These are phyloP conservation scores for Tetrapisispora namnaoensis DNA, from an alignment of 805 yeast genomes.

Conservation along the genomic window DNA sequence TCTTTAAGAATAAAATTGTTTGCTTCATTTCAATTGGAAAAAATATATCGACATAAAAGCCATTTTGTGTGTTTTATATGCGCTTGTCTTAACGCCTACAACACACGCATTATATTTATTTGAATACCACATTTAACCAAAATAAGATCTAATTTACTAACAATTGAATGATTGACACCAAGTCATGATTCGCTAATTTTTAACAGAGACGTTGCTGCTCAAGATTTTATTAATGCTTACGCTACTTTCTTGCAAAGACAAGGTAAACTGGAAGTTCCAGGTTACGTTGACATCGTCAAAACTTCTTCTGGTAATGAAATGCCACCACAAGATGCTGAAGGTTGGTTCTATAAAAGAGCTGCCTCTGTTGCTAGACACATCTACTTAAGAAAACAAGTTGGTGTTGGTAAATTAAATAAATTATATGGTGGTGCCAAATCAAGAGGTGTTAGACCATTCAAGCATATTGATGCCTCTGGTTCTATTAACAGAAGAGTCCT, in stretches of 20 bases:
- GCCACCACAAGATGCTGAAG: conserved; percentile 99
- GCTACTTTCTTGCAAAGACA: conserved; percentile 99
- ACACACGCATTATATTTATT: not conserved
- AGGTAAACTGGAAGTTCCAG: conserved; percentile 99
- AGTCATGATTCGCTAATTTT: conserved; percentile 4
- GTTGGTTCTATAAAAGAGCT: conserved; percentile 99
- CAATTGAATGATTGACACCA: conserved; percentile 17
- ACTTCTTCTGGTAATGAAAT: conserved; percentile 97
- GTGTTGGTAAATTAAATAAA: conserved; percentile 98
- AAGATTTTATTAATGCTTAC: conserved; percentile 98
- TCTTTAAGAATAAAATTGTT: too few species aligned
- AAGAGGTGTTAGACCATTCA: conserved; percentile 99
- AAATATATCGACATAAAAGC: too few species aligned
- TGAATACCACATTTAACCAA: conserved; percentile 5
- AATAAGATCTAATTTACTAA: conserved; percentile 7
- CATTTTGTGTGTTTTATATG: too few species aligned
- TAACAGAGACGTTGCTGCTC: conserved; percentile 99
- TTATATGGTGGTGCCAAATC: conserved; percentile 97
- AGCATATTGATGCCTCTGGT: conserved; percentile 98
- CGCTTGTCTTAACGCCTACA: not conserved
- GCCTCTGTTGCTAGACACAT: conserved; percentile 99
- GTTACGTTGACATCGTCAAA: conserved; percentile 99
- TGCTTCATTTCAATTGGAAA: too few species aligned
- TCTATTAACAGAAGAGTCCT: conserved; percentile 97
- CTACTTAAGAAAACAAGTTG: conserved; percentile 98